Evolutionary conservation across 352 stramenopile genomes (phyloP).

Genomic region (Phytophthora melonis): DNA sequence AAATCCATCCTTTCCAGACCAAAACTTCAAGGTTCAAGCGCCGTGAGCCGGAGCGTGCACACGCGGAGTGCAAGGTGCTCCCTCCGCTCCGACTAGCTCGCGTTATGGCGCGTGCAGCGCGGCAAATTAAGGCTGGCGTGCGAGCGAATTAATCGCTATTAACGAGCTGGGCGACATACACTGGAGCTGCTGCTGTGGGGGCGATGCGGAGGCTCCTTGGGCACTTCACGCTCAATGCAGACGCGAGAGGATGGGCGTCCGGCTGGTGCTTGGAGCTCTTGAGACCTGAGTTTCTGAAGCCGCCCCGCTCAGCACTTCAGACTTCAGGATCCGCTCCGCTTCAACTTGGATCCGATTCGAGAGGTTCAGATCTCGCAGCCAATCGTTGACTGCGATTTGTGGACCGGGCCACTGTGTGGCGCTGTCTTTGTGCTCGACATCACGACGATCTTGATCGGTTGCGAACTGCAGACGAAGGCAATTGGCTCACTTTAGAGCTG

Average conservation of each 20-base stretch:
- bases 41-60: conserved; percentile 30
- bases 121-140: conserved; percentile 18
- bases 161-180: conserved; percentile 8
- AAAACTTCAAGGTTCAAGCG: conserved; percentile 30
- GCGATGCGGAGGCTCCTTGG: background rate
- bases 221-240: background rate
- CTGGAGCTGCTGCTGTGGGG: background rate
- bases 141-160: conserved; percentile 24
- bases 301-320: conserved; percentile 5
- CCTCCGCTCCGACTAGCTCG: background rate
- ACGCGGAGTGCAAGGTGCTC: conserved; percentile 26
- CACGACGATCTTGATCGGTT: background rate
- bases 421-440: conserved; percentile 17
- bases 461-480: background rate
- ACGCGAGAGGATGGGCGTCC: background rate
- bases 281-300: conserved; percentile 7
- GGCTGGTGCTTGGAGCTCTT: conserved; percentile 7
- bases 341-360: background rate
- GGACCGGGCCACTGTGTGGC: background rate
- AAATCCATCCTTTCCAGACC: conserved; percentile 22
- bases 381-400: too few species aligned
- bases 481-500: background rate
- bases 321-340: background rate
- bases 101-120: background rate
- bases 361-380: background rate